A percentile compares a stretch with the other conserved stretches of the same genome.
phyloP scores from a whole-genome alignment of 2,329 filamentous ascomycete genomes.

The Aspergillus phoenicis region DNA sequence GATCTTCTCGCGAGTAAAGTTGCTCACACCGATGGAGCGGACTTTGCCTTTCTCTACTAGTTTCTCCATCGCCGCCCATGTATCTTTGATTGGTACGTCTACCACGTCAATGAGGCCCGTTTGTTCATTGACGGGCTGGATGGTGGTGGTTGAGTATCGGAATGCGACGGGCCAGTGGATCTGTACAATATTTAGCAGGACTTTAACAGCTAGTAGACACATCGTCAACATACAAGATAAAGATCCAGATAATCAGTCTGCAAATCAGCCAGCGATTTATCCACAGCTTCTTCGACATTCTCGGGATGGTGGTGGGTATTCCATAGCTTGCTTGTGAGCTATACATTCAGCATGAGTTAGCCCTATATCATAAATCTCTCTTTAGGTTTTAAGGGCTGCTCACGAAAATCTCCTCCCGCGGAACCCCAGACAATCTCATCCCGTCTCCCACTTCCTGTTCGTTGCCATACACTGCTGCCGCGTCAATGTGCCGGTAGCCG shows the following conservation, averaged over 20 bases:
- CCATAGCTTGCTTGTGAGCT: conserved; percentile 44
- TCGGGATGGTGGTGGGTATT: conserved; percentile 37
- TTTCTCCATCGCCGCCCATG: conserved; percentile 55
- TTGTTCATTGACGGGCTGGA: conserved; percentile 21
- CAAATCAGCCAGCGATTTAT: conserved; percentile 61
- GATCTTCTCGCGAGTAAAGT: conserved; percentile 57
- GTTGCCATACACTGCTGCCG: conserved; percentile 49
- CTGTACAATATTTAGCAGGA: neutral
- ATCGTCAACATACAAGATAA: conserved; percentile 47
- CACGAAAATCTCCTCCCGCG: conserved; percentile 30
- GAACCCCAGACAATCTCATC: conserved; percentile 37
- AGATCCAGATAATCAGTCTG: conserved; percentile 68
- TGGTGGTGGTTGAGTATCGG: conserved; percentile 19
- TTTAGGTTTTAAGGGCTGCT: too few relatives aligned
- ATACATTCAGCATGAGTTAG: neutral
- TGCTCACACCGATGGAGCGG: conserved; percentile 70
- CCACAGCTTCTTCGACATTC: conserved; percentile 50
- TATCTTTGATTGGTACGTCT: neutral
- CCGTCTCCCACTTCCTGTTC: conserved; percentile 49
- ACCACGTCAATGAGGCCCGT: conserved; percentile 12
- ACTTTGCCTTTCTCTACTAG: conserved; percentile 59
- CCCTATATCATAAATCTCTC: too few relatives aligned
- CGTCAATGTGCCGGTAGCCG: conserved; percentile 60
- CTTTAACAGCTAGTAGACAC: neutral
- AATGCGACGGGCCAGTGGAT: conserved; percentile 47